These are phyloP conservation scores for Diversispora epigaea DNA, from an alignment of 192 early-diverging fungal genomes.

Conservation along the genomic window DNA sequence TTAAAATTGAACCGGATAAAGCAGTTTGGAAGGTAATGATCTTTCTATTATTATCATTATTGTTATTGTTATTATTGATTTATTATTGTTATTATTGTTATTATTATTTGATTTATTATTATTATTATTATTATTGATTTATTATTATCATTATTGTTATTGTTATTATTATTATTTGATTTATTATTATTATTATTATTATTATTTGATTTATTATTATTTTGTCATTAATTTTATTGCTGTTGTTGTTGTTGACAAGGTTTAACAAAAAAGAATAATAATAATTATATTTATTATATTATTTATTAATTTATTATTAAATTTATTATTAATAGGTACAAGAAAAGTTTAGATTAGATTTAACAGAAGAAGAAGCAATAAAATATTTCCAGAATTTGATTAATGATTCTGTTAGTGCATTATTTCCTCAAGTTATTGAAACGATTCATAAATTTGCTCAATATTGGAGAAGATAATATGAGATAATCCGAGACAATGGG, in stretches of 20 bases:
- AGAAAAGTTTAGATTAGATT: conserved; percentile 91
- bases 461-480: conserved; percentile 63
- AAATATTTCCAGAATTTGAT: conserved; percentile 91
- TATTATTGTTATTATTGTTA: too few relatives aligned
- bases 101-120: too few relatives aligned
- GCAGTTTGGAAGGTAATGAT: conserved; percentile 81
- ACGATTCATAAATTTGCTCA: conserved; percentile 96
- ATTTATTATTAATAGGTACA: conserved; percentile 66
- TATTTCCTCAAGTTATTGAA: conserved; percentile 98
- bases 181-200: too few relatives aligned
- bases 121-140: not conserved
- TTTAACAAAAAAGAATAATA: not conserved
- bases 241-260: too few relatives aligned
- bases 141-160: not conserved
- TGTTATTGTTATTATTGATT: not conserved
- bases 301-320: not conserved
- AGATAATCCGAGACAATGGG: conserved; percentile 12
- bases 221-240: not conserved
- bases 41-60: not conserved
- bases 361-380: conserved; percentile 92
- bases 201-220: conserved; percentile 2
- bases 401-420: conserved; percentile 88
- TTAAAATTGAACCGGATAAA: conserved; percentile 97
- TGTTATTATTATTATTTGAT: too few relatives aligned
- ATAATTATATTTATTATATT: not conserved